These are phyloP conservation scores for Strombidium stylifer DNA, from an alignment of 73 alveolate species.

Conservation along the genomic window DNA sequence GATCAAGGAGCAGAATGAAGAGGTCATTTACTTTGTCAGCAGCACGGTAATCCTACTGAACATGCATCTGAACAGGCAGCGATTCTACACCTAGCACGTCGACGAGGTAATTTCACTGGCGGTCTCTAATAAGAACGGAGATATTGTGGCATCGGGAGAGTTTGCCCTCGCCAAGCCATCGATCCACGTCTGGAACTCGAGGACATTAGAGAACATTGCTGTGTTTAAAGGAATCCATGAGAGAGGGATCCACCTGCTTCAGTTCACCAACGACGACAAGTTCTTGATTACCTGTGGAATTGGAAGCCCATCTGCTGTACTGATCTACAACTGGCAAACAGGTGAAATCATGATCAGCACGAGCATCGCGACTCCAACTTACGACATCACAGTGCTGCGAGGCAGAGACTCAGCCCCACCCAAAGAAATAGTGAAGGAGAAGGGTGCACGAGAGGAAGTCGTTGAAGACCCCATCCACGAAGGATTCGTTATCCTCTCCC, in stretches of 20 bases:
- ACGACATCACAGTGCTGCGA: slow-evolving; percentile 63
- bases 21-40: slow-evolving; percentile 85
- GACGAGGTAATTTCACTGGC: slow-evolving; percentile 82
- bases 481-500: no score
- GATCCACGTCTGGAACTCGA: slow-evolving; percentile 92
- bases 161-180: slow-evolving; percentile 86
- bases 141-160: slow-evolving; percentile 75
- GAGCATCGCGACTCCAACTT: slow-evolving; percentile 50
- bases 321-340: slow-evolving; percentile 83
- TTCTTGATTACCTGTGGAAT: slow-evolving; percentile 88
- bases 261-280: slow-evolving; percentile 65
- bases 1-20: slow-evolving; percentile 55
- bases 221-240: slow-evolving; percentile 90
- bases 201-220: slow-evolving; percentile 73
- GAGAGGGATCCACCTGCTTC: slow-evolving; percentile 72
- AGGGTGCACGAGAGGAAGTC: no score
- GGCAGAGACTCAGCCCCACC: no score
- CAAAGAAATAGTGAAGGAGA: no score
- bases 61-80: slow-evolving; percentile 79
- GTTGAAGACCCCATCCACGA: no score
- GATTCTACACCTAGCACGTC: slow-evolving; percentile 91
- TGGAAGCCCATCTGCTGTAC: slow-evolving; percentile 68
- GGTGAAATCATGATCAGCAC: slow-evolving; percentile 62
- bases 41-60: slow-evolving; percentile 80
- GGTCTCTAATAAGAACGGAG: slow-evolving; percentile 87